Evolutionary conservation across 768 basidiomycete genomes (phyloP), one percentile per base, ranked within the genome.

Genomic region (Amanita rimosa): DNA sequence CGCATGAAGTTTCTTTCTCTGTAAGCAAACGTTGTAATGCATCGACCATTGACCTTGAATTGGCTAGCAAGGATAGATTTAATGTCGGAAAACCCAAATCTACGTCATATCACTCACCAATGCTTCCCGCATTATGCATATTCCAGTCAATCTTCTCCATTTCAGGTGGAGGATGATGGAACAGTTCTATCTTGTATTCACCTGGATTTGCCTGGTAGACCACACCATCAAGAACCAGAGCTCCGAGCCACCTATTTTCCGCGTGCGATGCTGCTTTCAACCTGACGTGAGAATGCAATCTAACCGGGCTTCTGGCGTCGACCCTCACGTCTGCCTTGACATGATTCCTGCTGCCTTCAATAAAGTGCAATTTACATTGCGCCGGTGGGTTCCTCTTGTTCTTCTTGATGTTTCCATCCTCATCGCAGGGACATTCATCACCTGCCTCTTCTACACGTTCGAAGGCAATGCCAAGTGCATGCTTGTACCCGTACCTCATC

Each of bases 401-500:
- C 51, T 62, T 67, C 11, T 29, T 24, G 3, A 77, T 75, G 44
- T 67, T 64, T 2, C 82, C 81, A 11, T 69, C 64, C n/a, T 81
- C 78, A 51, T 81, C 74, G 48, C 81, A 83, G 6, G 81, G 81
- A 58, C 80, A 84, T 54, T 74, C 71, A 50, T 82, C 79, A 1
- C 73, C 73, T 4, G 81, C 82, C 55, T 83, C 82, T 54, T 84
- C 80, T 1, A 77, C 78, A 10, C 78, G 70, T 51, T 83, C 81
- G 49, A 80, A 81, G 1, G 71, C 72, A 24, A 83, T 67, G 5
- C 71, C 74, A 1, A 83, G 66, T 0, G 75, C 73, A 29, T 79
- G 71, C 45, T 75, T 76, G 54, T 75, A 74, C 1, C 70, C 72
- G 55, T 83, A 78, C n/a, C 59, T 57, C 36, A 62, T 53, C 0